A percentile compares a stretch with the other conserved stretches of the same genome.
Conservation (phyloP, 306 rosid species). For the Arachis hypogaea region DNA sequence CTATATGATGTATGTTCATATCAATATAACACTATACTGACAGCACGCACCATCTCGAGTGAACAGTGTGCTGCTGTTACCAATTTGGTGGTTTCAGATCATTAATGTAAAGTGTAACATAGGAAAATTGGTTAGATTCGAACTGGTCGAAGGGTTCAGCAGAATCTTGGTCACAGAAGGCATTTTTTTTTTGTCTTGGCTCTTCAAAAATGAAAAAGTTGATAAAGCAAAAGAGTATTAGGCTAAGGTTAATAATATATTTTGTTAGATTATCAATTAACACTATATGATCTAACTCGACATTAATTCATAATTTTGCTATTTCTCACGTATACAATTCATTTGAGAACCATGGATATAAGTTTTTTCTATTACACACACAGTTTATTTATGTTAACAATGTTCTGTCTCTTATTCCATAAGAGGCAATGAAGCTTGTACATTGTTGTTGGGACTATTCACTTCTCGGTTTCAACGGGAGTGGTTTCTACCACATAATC, state of each 20-base stretch:
- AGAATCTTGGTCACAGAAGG: slow-evolving; percentile 8
- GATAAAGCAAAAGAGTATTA: too few species aligned
- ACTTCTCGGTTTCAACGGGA: slow-evolving; percentile 44
- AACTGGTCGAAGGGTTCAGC: slow-evolving; percentile 21
- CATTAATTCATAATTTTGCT: slow-evolving; percentile 13
- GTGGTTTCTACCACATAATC: slow-evolving; percentile 70
- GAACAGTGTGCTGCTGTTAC: slow-evolving; percentile 29
- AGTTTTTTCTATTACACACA: slow-evolving; percentile 24
- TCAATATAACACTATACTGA: slow-evolving; percentile 16
- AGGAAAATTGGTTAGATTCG: slow-evolving; percentile 3
- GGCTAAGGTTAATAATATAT: neutral
- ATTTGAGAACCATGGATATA: slow-evolving; percentile 14
- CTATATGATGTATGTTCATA: neutral
- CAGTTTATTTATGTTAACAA: neutral
- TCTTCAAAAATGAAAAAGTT: too few species aligned
- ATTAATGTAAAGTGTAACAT: slow-evolving; percentile 4
- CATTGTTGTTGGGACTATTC: neutral
- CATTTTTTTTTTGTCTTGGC: neutral
- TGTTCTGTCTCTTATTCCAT: slow-evolving; percentile 8
- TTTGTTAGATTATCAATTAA: slow-evolving; percentile 24
- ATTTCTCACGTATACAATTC: slow-evolving; percentile 5
- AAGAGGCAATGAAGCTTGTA: slow-evolving; percentile 17
- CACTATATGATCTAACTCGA: slow-evolving; percentile 18
- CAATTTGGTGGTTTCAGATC: slow-evolving; percentile 27
- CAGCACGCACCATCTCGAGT: slow-evolving; percentile 24